Percentiles rank a stretch among this genome's conserved stretches.
phyloP scores from a whole-genome alignment of 1,284 basidiomycete species.

The Hypsizygus ulmarius region DNA sequence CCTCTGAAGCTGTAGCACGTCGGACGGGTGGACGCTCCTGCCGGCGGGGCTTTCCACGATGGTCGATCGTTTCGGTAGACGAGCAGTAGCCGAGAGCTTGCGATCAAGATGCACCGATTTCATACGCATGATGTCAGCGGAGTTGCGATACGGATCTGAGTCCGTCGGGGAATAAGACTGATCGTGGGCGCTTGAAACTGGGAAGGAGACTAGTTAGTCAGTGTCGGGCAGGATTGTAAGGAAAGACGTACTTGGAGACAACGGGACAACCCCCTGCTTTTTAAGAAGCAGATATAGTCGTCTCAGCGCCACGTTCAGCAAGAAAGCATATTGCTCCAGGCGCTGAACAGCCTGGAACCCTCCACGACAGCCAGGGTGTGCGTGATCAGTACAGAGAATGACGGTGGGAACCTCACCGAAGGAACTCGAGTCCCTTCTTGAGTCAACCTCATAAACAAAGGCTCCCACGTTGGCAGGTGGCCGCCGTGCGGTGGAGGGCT shows the following conservation, averaged over 20 bases:
- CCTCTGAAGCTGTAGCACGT: slow-evolving; percentile 41
- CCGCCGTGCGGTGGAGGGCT: slow-evolving; percentile 61
- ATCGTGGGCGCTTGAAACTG: slow-evolving; percentile 35
- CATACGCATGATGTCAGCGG: slow-evolving; percentile 90
- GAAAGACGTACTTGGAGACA: slow-evolving; percentile 61
- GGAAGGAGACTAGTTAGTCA: slow-evolving; percentile 10
- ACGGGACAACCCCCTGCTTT: slow-evolving; percentile 87
- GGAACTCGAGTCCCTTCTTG: slow-evolving; percentile 59
- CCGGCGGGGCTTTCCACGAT: slow-evolving; percentile 96
- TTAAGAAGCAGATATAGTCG: slow-evolving; percentile 89
- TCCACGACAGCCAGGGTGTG: slow-evolving; percentile 55
- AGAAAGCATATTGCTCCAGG: slow-evolving; percentile 96
- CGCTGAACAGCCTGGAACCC: slow-evolving; percentile 93
- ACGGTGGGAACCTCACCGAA: slow-evolving; percentile 69
- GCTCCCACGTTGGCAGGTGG: slow-evolving; percentile 75
- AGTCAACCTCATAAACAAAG: slow-evolving; percentile 73
- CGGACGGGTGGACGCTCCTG: slow-evolving; percentile 72
- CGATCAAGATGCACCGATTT: slow-evolving; percentile 92
- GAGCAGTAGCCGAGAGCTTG: slow-evolving; percentile 90
- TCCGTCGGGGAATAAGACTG: slow-evolving; percentile 36
- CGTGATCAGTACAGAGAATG: slow-evolving; percentile 81
- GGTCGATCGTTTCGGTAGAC: slow-evolving; percentile 90
- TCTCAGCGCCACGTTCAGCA: slow-evolving; percentile 93
- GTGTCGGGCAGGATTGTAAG: slow-evolving; percentile 7
- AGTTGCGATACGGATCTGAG: slow-evolving; percentile 78